Evolutionary conservation across 2,329 filamentous ascomycete genomes (phyloP), one percentile per base, ranked within the genome.

Genomic region (Alternaria novae-zelandiae): DNA sequence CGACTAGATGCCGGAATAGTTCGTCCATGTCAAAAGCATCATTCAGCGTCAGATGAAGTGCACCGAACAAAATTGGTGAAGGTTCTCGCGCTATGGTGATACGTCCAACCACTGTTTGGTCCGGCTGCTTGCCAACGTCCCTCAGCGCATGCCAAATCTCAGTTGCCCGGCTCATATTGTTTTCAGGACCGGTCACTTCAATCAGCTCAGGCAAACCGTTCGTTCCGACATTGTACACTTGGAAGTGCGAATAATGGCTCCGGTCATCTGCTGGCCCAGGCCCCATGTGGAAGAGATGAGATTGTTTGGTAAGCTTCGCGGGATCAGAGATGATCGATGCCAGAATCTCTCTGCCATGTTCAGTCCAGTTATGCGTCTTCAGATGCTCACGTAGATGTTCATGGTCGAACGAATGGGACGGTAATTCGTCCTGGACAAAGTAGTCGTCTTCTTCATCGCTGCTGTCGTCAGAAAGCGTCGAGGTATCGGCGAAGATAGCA

Each of bases 41-140:
- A 26, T 83, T 81, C 81, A 89, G 84, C 3, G 87, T 87, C 59
- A 88, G 78, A 70, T 90, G 88, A 3, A 89, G 79, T 0, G 86
- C 86, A 2, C 85, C 87, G 55, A 90, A 86, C 36, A 88, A 83
- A 7, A 89, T 82, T 0, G 88, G 86, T 2, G 86, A 86, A 2
- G 87, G 88, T 67, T 90, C 88, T 66, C 88, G 83, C 25, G 89
- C 81, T 63, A 89, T 86, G 57, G 86, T 86, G 66, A 89, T 88
- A 46, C 87, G 83, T 2, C 87, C 87, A 7, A 87, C 85, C 0
- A 85, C 82, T 21, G 80, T 70, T 8, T 81, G 75, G 4, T 77
- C 70, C n/a, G 78, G 69, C 41, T 79, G 74, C 10, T 72, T 75
- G 51, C 81, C 79, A 49, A 82, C 74, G 15, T 79, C 67, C 12